Base-by-base conservation (phyloP, 106 monocot genomes). In the Dendrobium chrysotoxum region DNA sequence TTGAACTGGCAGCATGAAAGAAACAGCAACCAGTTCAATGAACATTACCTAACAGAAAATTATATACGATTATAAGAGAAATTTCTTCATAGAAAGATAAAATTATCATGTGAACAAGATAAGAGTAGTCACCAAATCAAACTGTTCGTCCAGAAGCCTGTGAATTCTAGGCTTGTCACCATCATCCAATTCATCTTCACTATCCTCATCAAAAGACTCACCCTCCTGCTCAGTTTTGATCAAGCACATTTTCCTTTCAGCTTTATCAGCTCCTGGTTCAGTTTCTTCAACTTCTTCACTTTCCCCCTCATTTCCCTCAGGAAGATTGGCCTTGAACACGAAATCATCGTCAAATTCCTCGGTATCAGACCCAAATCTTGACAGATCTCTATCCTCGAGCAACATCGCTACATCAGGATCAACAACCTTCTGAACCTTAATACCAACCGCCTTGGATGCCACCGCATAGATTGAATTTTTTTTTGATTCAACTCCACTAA, bases 311-410 rank as follows among this genome's bases (percentile, higher is more conserved):
- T 70, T 89, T 25, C 53, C 89, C 9, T 84, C 87, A 39, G 61
- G 66, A 13, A 80, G 61, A 79, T 97, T 97, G 7, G 98, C 98
- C 77, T 85, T 86, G 21, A 86, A 58, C 1, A 98, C 91, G 30
- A 98, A 98, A 89, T 98, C 95, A 81, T 98, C 98, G 80, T 98
- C 98, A 77, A 98, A 81, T 38, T 98, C 95, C 86, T 98, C 98
- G 21, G 81, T 81, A 80, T 98, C 98, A 2, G 89, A 98, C 23
- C 86, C 98, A 82, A 95, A 91, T 78, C 88, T 81, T 13, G 92
- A 92, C 80, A 89, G 61, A 78, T 95, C 89, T 42, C 81, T 81
- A 47, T 95, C 89, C 39, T 98, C 94, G 10, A 98, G 89, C 58
- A 95, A 66, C 84, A 74, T 89, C 3, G 82, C 80, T 7, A 98